Percentiles rank a stretch among this genome's conserved stretches.
Evolutionary conservation across 2,329 filamentous ascomycete species (phyloP).

Genomic region (Xylaria multiplex): DNA sequence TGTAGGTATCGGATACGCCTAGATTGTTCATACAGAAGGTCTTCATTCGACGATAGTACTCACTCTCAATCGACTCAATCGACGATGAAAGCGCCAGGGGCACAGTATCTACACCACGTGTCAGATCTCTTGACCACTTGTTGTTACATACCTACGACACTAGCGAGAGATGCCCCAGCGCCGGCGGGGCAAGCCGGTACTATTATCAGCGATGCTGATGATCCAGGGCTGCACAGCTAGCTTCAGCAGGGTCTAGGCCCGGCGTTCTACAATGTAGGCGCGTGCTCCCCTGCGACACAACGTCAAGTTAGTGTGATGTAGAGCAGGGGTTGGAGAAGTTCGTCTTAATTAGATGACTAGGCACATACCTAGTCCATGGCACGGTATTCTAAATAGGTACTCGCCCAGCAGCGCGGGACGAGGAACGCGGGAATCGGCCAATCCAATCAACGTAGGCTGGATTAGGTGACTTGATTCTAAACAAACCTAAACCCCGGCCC

Average conservation of each 20-base stretch:
- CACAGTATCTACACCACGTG: neutral
- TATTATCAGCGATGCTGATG: slow-evolving; percentile 13
- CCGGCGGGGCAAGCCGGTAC: slow-evolving; percentile 14
- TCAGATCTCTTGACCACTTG: neutral
- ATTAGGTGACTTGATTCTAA: neutral
- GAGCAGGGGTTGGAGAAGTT: slow-evolving; percentile 13
- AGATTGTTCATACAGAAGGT: too few species aligned
- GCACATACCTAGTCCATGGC: too few species aligned
- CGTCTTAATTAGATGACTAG: neutral
- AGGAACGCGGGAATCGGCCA: slow-evolving; percentile 9
- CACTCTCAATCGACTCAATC: neutral
- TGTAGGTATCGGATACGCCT: slow-evolving; percentile 1
- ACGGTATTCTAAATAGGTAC: neutral
- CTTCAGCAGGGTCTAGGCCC: slow-evolving; percentile 34
- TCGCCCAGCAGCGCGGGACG: slow-evolving; percentile 25
- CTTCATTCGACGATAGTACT: too few species aligned
- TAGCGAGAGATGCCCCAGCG: slow-evolving; percentile 16
- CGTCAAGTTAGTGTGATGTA: slow-evolving; percentile 14
- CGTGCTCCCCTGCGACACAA: slow-evolving; percentile 29
- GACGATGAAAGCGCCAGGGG: neutral
- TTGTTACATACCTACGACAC: neutral
- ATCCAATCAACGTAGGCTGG: neutral
- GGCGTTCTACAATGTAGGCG: slow-evolving; percentile 22
- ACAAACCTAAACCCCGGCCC: slow-evolving; percentile 8
- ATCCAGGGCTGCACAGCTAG: slow-evolving; percentile 30